Base-by-base conservation (phyloP, 768 basidiomycete species). In the Sporobolomyces roseus region DNA sequence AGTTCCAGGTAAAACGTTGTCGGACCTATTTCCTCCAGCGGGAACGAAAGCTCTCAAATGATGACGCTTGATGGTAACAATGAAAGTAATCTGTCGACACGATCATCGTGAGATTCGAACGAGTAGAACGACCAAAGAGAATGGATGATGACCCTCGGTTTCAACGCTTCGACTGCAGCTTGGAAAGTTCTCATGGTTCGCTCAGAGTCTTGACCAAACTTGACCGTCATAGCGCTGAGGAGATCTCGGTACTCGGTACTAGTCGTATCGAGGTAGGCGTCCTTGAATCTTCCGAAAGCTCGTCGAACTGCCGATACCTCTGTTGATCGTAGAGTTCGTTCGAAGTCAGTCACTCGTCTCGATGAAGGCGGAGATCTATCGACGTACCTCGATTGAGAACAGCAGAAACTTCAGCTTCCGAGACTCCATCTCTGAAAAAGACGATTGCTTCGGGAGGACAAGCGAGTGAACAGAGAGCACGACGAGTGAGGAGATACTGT, bases 371-470 rank as follows among this genome's bases (percentile, higher is more conserved):
- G 21, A 46, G 12, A 23, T 46, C 23, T 23, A 7, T 14, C n/a
- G 55, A 51, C 61, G 21, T 25, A 63, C 50, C n/a, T 8, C 16
- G 16, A 25, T 29, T 3, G 13, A 55, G n/a, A n/a, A 55, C 54
- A 36, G 21, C 35, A 6, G 54, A 36, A 33, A 68, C 49, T 53
- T 69, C 62, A 32, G 30, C 5, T 23, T 69, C 70, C 21, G 27
- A 33, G 3, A 67, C 58, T 4, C 70, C 70, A 36, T 71, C 70
- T 19, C 70, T 50, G 56, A 64, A 64, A 33, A 71, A 55, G 23
- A 71, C 38, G 25, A 64, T 29, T 8, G 29, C 8, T 5, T 10
- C 5, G 2, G 70, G 59, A 4, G 65, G 61, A 9, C n/a, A 12
- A n/a, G 25, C 12, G 16, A 23, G 12, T 12, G 35, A 9, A n/a